phyloP scores from a whole-genome alignment of 495 filamentous ascomycete species.

The Astrothelium subdiscretum region DNA sequence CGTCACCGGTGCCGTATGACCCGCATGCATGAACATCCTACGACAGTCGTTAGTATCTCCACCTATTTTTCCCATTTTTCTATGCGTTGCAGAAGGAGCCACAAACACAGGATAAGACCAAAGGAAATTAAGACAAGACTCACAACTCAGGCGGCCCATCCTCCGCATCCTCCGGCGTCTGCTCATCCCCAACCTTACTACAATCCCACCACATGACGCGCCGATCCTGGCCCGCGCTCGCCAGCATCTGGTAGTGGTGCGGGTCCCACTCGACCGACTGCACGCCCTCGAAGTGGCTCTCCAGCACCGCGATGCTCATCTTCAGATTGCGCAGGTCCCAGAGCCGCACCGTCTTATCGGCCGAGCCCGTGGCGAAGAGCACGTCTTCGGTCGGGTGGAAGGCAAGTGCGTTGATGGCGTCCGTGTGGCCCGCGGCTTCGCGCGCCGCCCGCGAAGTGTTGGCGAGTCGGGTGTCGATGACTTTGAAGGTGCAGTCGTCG shows the following conservation, averaged over 20 bases:
- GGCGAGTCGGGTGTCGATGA: slow-evolving; percentile 70
- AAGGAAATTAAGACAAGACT: background rate
- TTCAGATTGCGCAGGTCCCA: slow-evolving; percentile 86
- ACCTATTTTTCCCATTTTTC: background rate
- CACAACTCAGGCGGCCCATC: slow-evolving; percentile 88
- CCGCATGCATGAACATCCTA: slow-evolving; percentile 95
- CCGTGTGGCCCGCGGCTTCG: slow-evolving; percentile 56
- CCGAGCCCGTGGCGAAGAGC: slow-evolving; percentile 81
- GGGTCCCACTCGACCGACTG: slow-evolving; percentile 93
- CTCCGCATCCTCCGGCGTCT: slow-evolving; percentile 87
- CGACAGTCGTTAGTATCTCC: slow-evolving; percentile 16
- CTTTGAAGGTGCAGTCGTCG: slow-evolving; percentile 85
- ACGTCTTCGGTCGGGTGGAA: slow-evolving; percentile 86
- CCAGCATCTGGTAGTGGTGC: slow-evolving; percentile 72
- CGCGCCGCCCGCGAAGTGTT: slow-evolving; percentile 47
- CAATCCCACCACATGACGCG: slow-evolving; percentile 95
- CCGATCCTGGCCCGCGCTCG: slow-evolving; percentile 82
- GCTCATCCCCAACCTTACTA: slow-evolving; percentile 81
- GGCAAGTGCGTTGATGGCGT: slow-evolving; percentile 87
- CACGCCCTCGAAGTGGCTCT: slow-evolving; percentile 77
- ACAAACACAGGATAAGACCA: background rate
- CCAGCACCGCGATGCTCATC: slow-evolving; percentile 65
- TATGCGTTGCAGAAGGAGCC: slow-evolving; percentile 7
- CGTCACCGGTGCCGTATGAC: slow-evolving; percentile 88
- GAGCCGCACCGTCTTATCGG: slow-evolving; percentile 84